phyloP scores from a whole-genome alignment of 768 basidiomycete species.

The Austroboletus eburneus region DNA sequence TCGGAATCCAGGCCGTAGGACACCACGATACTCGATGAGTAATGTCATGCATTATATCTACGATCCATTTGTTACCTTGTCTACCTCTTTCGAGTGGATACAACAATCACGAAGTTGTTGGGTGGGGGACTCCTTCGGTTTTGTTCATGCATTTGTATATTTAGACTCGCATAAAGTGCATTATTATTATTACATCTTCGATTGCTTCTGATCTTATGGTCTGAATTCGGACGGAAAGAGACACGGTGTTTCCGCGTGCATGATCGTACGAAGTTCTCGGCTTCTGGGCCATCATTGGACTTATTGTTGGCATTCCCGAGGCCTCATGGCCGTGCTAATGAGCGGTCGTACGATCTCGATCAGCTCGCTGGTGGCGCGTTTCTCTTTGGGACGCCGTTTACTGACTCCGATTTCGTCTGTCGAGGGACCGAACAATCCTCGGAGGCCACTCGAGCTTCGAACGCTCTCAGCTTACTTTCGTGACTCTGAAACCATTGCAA shows the following conservation, averaged over 20 bases:
- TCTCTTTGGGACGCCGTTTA: conserved; percentile 14
- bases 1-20: conserved; percentile 25
- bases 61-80: conserved; percentile 22
- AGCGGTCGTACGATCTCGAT: too few species aligned
- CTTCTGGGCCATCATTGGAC: too few species aligned
- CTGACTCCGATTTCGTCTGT: conserved; percentile 53
- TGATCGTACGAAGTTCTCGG: too few species aligned
- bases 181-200: not conserved
- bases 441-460: conserved; percentile 46
- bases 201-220: too few species aligned
- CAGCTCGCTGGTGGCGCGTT: too few species aligned
- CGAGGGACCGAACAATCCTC: conserved; percentile 52
- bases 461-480: conserved; percentile 64
- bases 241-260: too few species aligned
- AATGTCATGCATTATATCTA: conserved; percentile 5
- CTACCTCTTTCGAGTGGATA: conserved; percentile 5
- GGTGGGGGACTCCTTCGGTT: conserved; percentile 16
- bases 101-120: not conserved
- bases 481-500: conserved; percentile 49
- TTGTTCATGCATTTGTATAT: too few species aligned
- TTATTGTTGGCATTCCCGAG: too few species aligned
- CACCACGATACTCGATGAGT: conserved; percentile 3
- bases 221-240: too few species aligned
- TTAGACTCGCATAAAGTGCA: not conserved
- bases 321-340: too few species aligned